Percentiles rank a stretch among this genome's conserved stretches.
Conservation (phyloP, 306 rosid species). For the Quercus robur region DNA sequence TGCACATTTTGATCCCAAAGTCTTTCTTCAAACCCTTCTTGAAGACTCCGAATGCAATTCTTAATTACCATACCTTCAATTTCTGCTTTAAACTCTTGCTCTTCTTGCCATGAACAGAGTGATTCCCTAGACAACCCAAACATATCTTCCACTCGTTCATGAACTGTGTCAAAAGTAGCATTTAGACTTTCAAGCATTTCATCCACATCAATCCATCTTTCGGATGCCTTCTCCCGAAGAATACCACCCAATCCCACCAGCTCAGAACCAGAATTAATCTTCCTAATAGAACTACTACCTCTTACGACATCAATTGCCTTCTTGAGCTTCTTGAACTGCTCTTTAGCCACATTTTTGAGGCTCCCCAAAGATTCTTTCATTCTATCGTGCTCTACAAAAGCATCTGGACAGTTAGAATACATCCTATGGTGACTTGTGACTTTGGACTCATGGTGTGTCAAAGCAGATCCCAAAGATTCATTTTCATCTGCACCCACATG, state of each 20-base stretch:
- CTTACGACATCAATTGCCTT: constrained; percentile 54
- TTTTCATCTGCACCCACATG: constrained; percentile 32
- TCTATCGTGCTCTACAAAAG: constrained; percentile 27
- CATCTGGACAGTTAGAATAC: constrained; percentile 16
- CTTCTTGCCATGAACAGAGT: constrained; percentile 59
- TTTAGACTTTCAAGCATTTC: constrained; percentile 44
- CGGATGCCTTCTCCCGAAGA: constrained; percentile 55
- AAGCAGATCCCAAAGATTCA: constrained; percentile 18
- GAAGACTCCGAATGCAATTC: constrained; percentile 48
- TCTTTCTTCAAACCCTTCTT: constrained; percentile 50
- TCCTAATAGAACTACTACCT: constrained; percentile 41
- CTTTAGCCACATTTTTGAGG: constrained; percentile 34
- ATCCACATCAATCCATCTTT: constrained; percentile 48
- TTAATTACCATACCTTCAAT: constrained; percentile 60
- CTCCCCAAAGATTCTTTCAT: constrained; percentile 31
- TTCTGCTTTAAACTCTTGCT: constrained; percentile 61
- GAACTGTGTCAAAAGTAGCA: constrained; percentile 34
- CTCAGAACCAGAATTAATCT: constrained; percentile 52
- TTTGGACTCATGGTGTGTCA: constrained; percentile 15
- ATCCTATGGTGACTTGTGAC: not conserved
- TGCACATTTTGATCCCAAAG: constrained; percentile 27
- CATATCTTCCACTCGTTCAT: constrained; percentile 36
- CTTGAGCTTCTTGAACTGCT: constrained; percentile 58
- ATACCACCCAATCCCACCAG: constrained; percentile 61
- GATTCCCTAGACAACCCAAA: constrained; percentile 40